These are phyloP conservation scores for Epichloe coenophiala DNA, from an alignment of 2,329 filamentous ascomycete species.

Conservation along the genomic window DNA sequence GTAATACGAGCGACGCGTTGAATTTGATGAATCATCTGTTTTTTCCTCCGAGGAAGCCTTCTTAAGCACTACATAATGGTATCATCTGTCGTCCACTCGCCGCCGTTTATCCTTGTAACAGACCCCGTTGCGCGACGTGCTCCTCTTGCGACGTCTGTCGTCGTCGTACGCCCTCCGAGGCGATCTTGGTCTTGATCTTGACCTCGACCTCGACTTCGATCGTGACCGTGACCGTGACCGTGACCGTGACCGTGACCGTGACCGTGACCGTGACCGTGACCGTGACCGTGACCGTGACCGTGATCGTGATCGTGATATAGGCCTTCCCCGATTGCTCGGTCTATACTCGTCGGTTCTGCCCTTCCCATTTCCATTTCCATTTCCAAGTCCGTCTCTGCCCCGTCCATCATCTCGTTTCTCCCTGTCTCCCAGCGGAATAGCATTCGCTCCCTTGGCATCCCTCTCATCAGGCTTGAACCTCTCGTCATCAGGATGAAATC, in stretches of 20 bases:
- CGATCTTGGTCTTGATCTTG: constrained; percentile 23
- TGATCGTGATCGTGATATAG: constrained; percentile 24
- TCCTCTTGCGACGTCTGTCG: constrained; percentile 40
- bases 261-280: too few species aligned
- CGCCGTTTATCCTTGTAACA: constrained; percentile 48
- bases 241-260: too few species aligned
- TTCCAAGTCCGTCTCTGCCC: not conserved
- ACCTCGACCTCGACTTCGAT: constrained; percentile 23
- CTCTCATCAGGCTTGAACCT: constrained; percentile 28
- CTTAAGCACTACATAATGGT: not conserved
- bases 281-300: not conserved
- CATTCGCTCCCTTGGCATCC: constrained; percentile 49
- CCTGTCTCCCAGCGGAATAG: constrained; percentile 47
- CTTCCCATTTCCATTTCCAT: too few species aligned
- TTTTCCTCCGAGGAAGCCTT: too few species aligned
- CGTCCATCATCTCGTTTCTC: constrained; percentile 13
- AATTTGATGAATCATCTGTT: too few species aligned
- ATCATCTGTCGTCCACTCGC: constrained; percentile 31
- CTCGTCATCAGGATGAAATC: constrained; percentile 53
- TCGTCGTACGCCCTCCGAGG: constrained; percentile 31
- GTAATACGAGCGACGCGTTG: too few species aligned
- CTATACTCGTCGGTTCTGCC: not conserved
- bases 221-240: too few species aligned
- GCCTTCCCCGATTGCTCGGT: not conserved
- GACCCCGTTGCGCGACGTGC: constrained; percentile 39